These are phyloP conservation scores for Ceratobasidium sp. DNA, from an alignment of 1,284 basidiomycete genomes.

Conservation along the genomic window DNA sequence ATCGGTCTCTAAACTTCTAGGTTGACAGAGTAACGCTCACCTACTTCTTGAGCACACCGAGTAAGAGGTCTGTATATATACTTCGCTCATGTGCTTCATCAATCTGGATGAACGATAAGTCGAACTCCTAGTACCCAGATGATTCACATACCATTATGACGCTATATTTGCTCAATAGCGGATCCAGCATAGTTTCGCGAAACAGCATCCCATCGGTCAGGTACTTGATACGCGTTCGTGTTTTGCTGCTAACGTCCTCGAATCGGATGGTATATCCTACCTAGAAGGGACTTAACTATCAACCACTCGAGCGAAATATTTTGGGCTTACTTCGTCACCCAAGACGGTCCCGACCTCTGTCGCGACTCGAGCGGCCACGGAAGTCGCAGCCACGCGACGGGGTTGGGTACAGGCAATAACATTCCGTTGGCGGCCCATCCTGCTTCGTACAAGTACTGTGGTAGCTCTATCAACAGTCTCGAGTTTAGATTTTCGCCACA, in stretches of 20 bases:
- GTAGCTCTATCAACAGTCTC: constrained; percentile 68
- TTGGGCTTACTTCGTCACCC: constrained; percentile 86
- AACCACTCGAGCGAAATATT: constrained; percentile 6
- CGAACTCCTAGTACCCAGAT: constrained; percentile 10
- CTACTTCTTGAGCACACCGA: constrained; percentile 92
- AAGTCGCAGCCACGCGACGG: constrained; percentile 92
- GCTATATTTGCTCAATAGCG: constrained; percentile 87
- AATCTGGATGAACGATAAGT: constrained; percentile 60
- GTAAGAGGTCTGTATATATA: constrained; percentile 90
- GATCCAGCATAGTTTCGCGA: constrained; percentile 90
- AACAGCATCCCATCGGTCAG: constrained; percentile 99
- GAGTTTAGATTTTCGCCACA: neutral
- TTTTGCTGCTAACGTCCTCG: constrained; percentile 86
- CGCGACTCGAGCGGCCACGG: constrained; percentile 89
- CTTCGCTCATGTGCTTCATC: constrained; percentile 98
- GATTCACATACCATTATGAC: constrained; percentile 82
- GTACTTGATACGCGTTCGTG: constrained; percentile 90
- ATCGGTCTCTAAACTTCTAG: constrained; percentile 48
- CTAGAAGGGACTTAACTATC: constrained; percentile 50
- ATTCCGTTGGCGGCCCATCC: constrained; percentile 82
- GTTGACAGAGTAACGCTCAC: constrained; percentile 40
- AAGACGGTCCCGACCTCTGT: constrained; percentile 84
- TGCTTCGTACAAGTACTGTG: constrained; percentile 90
- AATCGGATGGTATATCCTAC: constrained; percentile 98
- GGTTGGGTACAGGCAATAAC: constrained; percentile 94